phyloP scores from a whole-genome alignment of 2,329 filamentous ascomycete genomes.

The Aspergillus nomiae region DNA sequence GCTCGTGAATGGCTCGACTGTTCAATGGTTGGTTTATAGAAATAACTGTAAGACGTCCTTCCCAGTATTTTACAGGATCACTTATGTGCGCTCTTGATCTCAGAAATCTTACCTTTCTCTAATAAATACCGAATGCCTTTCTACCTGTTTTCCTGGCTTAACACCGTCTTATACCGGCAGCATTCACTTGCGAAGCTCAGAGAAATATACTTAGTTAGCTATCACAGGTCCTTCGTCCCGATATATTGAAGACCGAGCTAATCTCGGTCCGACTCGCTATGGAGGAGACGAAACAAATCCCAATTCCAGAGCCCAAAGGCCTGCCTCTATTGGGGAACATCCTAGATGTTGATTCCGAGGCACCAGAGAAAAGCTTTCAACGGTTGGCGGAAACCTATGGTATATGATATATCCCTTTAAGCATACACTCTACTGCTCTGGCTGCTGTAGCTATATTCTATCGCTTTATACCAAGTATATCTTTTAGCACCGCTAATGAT shows the following conservation, averaged over 20 bases:
- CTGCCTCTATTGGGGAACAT: slow-evolving; percentile 69
- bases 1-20: neutral
- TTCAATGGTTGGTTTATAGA: neutral
- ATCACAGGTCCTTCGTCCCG: no score
- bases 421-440: neutral
- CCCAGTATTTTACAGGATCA: neutral
- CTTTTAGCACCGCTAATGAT: neutral
- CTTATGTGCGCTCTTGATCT: neutral
- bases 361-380: slow-evolving; percentile 57
- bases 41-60: no score
- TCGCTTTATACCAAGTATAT: neutral
- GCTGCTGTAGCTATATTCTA: neutral
- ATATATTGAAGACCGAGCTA: no score
- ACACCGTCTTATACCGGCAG: neutral
- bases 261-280: slow-evolving; percentile 10
- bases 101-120: neutral
- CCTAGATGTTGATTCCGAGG: slow-evolving; percentile 62
- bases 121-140: neutral
- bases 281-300: slow-evolving; percentile 22
- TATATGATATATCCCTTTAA: slow-evolving; percentile 55
- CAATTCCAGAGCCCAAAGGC: slow-evolving; percentile 66
- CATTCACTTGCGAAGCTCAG: neutral
- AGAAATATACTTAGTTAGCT: neutral
- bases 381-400: slow-evolving; percentile 67
- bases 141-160: neutral